phyloP scores from a whole-genome alignment of 768 basidiomycete species.

The Favolaschia claudopus region DNA sequence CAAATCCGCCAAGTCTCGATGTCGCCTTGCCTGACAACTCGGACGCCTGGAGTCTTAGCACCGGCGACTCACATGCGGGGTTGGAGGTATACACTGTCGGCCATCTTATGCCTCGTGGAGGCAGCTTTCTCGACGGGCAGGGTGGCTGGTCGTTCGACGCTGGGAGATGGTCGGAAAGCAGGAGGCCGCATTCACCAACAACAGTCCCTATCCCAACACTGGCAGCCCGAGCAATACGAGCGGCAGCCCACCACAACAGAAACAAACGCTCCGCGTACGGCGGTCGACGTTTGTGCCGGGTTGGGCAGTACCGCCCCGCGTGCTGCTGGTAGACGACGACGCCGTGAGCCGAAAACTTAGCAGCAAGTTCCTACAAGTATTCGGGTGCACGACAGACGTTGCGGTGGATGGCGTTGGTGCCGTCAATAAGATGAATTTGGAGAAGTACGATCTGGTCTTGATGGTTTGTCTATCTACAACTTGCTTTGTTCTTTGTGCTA shows the following conservation, averaged over 20 bases:
- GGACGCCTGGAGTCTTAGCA: constrained; percentile 14
- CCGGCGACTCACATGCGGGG: constrained; percentile 60
- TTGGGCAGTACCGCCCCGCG: constrained; percentile 91
- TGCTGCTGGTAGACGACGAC: constrained; percentile 95
- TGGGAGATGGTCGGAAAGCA: constrained; percentile 32
- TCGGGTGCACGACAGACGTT: constrained; percentile 93
- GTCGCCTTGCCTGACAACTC: constrained; percentile 29
- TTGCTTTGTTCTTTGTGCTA: constrained; percentile 9
- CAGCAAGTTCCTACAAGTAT: constrained; percentile 93
- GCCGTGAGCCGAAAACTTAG: constrained; percentile 87
- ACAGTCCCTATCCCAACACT: no score
- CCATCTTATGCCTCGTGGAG: constrained; percentile 69
- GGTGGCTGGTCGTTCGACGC: constrained; percentile 71
- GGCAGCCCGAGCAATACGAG: constrained; percentile 24
- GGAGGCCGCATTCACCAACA: constrained; percentile 27
- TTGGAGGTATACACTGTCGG: constrained; percentile 85
- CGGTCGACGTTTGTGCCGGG: constrained; percentile 85
- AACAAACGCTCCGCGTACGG: constrained; percentile 69
- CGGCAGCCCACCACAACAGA: constrained; percentile 41
- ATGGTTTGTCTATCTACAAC: constrained; percentile 69
- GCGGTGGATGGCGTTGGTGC: constrained; percentile 93
- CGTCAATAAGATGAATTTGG: constrained; percentile 95
- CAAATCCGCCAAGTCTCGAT: constrained; percentile 33
- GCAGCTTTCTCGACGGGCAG: constrained; percentile 50
- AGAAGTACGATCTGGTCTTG: constrained; percentile 94